These are phyloP conservation scores for Lachnum nothofagi DNA, from an alignment of 2,329 filamentous ascomycete genomes.

Conservation along the genomic window DNA sequence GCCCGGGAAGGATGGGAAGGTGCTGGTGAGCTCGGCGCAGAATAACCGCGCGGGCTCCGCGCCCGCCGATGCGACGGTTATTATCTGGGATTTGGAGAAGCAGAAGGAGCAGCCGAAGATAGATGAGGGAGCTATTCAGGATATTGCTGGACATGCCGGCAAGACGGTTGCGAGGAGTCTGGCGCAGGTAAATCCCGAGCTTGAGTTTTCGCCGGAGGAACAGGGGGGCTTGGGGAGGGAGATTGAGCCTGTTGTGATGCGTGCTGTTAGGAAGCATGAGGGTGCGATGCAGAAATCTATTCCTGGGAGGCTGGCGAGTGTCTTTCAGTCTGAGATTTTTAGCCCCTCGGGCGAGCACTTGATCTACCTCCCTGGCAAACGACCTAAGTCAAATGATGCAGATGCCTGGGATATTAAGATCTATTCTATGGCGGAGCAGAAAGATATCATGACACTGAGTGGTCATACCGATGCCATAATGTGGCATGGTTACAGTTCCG, in stretches of 20 bases:
- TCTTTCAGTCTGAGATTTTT: conserved; percentile 8
- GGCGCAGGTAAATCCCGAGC: background rate
- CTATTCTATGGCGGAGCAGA: conserved; percentile 7
- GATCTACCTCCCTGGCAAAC: conserved; percentile 7
- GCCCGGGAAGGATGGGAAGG: conserved; percentile 5
- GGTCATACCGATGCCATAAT: conserved; percentile 10
- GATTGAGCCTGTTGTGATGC: conserved; percentile 5
- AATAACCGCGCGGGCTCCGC: background rate
- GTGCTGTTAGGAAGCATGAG: conserved; percentile 3
- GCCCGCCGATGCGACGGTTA: conserved; percentile 4
- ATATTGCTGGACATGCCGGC: conserved; percentile 7
- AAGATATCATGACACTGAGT: conserved; percentile 5
- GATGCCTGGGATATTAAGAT: conserved; percentile 9
- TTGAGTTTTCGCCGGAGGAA: conserved; percentile 7
- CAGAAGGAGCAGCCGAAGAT: conserved; percentile 2
- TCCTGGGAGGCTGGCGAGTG: background rate
- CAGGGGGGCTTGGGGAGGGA: background rate
- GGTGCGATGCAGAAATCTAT: conserved; percentile 1
- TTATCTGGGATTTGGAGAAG: conserved; percentile 11
- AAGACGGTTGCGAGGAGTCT: conserved; percentile 1
- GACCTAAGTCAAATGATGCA: conserved; percentile 5
- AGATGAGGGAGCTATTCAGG: background rate
- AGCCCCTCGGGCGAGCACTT: conserved; percentile 7
- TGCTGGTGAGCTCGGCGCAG: conserved; percentile 7
- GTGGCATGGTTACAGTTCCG: conserved; percentile 11